These are phyloP conservation scores for Zymoseptoria brevis DNA, from an alignment of 2,329 filamentous ascomycete species.

Conservation along the genomic window DNA sequence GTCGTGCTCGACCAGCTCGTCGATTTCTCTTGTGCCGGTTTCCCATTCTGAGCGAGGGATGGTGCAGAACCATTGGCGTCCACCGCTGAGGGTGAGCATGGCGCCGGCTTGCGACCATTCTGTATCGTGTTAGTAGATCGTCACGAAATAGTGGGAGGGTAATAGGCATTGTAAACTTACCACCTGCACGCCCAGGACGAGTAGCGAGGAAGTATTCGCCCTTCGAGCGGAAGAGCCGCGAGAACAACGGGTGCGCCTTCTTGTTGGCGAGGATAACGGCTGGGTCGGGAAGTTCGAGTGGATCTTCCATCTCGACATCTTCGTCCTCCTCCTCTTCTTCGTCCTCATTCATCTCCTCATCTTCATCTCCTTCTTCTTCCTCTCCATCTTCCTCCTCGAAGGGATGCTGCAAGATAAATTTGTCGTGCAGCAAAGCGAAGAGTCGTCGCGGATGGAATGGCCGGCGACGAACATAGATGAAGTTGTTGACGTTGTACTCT, in stretches of 20 bases:
- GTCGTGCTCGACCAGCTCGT: slow-evolving; percentile 42
- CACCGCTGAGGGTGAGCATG: slow-evolving; percentile 54
- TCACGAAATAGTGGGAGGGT: too few relatives aligned
- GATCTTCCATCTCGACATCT: slow-evolving; percentile 29
- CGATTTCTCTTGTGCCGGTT: slow-evolving; percentile 43
- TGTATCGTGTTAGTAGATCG: not conserved
- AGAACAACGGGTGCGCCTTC: slow-evolving; percentile 45
- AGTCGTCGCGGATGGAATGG: slow-evolving; percentile 37
- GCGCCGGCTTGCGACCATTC: slow-evolving; percentile 59
- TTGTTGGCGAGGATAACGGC: slow-evolving; percentile 48
- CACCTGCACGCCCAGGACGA: slow-evolving; percentile 46
- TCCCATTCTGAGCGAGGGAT: slow-evolving; percentile 45
- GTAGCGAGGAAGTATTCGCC: slow-evolving; percentile 55
- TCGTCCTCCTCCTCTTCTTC: slow-evolving; percentile 30
- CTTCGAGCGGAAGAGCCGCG: slow-evolving; percentile 54
- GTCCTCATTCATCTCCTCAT: slow-evolving; percentile 14
- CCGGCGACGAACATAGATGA: slow-evolving; percentile 55
- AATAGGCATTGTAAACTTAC: not conserved
- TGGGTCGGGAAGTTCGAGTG: slow-evolving; percentile 24
- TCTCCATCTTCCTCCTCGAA: slow-evolving; percentile 23
- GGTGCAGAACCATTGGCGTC: slow-evolving; percentile 53
- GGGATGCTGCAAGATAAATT: slow-evolving; percentile 37
- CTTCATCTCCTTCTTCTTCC: slow-evolving; percentile 17
- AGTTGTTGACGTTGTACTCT: slow-evolving; percentile 59
- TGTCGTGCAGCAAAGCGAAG: slow-evolving; percentile 35